Conservation (phyloP, 2,329 filamentous ascomycete species). For the Botryotinia globosa region DNA sequence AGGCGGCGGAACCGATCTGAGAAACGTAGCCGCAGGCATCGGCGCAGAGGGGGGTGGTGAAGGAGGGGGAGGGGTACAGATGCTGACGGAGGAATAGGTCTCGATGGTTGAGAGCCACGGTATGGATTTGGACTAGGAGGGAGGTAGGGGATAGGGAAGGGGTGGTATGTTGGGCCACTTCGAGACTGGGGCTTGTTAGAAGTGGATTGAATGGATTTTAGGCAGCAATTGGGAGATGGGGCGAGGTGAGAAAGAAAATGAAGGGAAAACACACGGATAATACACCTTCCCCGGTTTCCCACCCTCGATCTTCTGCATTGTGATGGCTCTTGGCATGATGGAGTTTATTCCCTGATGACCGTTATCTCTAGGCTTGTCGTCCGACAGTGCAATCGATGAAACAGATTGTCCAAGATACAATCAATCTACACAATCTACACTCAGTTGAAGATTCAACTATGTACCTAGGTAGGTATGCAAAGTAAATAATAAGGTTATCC, state of each 20-base stretch:
- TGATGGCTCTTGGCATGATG: slow-evolving; percentile 35
- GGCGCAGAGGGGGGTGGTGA: slow-evolving; percentile 73
- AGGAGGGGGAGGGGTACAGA: slow-evolving; percentile 82
- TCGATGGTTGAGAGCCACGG: slow-evolving; percentile 87
- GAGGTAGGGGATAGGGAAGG: slow-evolving; percentile 64
- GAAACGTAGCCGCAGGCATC: slow-evolving; percentile 79
- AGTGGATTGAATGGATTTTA: neutral
- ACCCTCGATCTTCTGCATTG: slow-evolving; percentile 60
- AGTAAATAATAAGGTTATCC: neutral
- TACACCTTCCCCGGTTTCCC: slow-evolving; percentile 89
- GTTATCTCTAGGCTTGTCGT: neutral
- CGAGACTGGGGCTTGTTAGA: slow-evolving; percentile 40
- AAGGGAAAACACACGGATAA: slow-evolving; percentile 69
- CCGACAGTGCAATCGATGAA: neutral
- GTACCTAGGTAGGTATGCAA: neutral
- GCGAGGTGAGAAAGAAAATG: slow-evolving; percentile 31
- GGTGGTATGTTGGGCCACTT: slow-evolving; percentile 58
- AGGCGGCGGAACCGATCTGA: slow-evolving; percentile 53
- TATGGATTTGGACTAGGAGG: slow-evolving; percentile 71
- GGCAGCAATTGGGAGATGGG: slow-evolving; percentile 16
- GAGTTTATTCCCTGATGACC: neutral
- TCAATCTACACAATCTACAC: neutral
- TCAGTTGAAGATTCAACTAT: neutral
- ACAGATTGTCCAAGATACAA: neutral
- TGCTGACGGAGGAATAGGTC: slow-evolving; percentile 93